These are phyloP conservation scores for Porcisia hertigi DNA, from an alignment of 208 protist species.

Conservation along the genomic window DNA sequence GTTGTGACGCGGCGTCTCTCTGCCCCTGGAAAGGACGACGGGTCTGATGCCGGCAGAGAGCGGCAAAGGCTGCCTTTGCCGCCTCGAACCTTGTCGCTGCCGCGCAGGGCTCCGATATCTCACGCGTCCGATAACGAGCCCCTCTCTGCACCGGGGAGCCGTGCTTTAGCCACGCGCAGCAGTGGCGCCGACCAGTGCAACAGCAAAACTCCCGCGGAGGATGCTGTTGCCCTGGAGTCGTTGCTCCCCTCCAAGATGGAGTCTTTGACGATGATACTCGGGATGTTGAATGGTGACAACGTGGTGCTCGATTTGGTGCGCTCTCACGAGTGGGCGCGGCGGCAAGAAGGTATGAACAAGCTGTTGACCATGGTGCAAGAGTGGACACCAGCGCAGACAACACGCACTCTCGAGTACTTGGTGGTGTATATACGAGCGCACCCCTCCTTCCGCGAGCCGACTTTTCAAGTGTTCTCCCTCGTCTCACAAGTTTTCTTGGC, in stretches of 20 bases:
- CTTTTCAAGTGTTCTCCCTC: slow-evolving; percentile 73
- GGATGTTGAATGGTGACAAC: slow-evolving; percentile 57
- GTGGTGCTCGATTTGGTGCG: slow-evolving; percentile 58
- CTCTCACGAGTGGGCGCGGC: slow-evolving; percentile 75
- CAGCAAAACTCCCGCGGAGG: slow-evolving; percentile 32
- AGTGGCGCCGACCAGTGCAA: neutral
- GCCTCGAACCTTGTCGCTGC: slow-evolving; percentile 7
- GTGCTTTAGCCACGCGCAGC: neutral
- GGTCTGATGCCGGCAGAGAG: neutral
- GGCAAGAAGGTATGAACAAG: slow-evolving; percentile 67
- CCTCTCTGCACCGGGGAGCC: neutral
- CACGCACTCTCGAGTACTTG: slow-evolving; percentile 47
- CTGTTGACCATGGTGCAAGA: slow-evolving; percentile 42
- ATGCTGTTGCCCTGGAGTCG: slow-evolving; percentile 72
- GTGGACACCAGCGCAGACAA: slow-evolving; percentile 58
- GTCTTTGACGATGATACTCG: slow-evolving; percentile 59
- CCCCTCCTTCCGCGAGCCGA: slow-evolving; percentile 75
- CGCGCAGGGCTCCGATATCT: neutral
- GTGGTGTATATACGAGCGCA: slow-evolving; percentile 71
- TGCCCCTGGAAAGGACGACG: neutral
- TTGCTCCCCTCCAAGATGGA: slow-evolving; percentile 71
- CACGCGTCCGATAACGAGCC: neutral
- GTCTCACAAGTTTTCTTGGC: slow-evolving; percentile 47
- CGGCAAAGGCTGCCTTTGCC: neutral
- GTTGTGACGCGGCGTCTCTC: slow-evolving; percentile 15